phyloP scores from a whole-genome alignment of 164 flowering plant genomes.

The Buxus sempervirens region DNA sequence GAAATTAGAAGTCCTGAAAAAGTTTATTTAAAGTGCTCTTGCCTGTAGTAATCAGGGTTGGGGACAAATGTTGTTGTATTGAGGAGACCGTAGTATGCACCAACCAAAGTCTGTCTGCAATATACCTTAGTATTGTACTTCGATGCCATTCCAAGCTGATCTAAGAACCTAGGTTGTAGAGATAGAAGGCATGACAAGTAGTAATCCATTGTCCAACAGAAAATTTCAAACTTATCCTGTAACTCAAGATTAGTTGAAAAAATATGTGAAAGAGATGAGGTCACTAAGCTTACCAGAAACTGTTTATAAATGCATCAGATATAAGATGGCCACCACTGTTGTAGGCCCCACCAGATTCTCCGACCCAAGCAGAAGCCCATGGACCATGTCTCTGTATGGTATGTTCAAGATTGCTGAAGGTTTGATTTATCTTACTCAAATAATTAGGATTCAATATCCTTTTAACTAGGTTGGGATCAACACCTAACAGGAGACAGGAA shows the following conservation, averaged over 20 bases:
- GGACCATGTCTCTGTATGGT: slow-evolving; percentile 51
- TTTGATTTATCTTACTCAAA: slow-evolving; percentile 26
- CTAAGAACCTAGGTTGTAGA: slow-evolving; percentile 61
- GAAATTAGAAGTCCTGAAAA: too few relatives aligned
- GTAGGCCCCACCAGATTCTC: slow-evolving; percentile 95
- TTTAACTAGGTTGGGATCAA: slow-evolving; percentile 52
- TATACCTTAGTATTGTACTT: slow-evolving; percentile 70
- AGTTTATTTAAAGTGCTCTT: slow-evolving; percentile 12
- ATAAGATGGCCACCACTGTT: slow-evolving; percentile 76
- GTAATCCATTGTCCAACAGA: too few relatives aligned
- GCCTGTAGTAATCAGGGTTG: slow-evolving; percentile 94
- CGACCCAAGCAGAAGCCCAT: slow-evolving; percentile 94
- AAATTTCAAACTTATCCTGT: background rate
- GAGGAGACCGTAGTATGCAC: slow-evolving; percentile 90
- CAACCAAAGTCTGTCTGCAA: too few relatives aligned
- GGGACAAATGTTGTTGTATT: slow-evolving; percentile 65
- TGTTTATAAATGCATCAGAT: slow-evolving; percentile 73
- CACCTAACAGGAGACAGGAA: slow-evolving; percentile 38
- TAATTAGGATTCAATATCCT: slow-evolving; percentile 61
- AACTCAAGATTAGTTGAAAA: background rate
- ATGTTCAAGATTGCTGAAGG: slow-evolving; percentile 38
- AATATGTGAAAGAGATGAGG: background rate
- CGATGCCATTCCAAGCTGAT: slow-evolving; percentile 94
- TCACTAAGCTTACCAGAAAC: slow-evolving; percentile 58
- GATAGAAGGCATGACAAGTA: background rate